phyloP scores from a whole-genome alignment of 148 eudicot species.

The Fallopia convolvulus region DNA sequence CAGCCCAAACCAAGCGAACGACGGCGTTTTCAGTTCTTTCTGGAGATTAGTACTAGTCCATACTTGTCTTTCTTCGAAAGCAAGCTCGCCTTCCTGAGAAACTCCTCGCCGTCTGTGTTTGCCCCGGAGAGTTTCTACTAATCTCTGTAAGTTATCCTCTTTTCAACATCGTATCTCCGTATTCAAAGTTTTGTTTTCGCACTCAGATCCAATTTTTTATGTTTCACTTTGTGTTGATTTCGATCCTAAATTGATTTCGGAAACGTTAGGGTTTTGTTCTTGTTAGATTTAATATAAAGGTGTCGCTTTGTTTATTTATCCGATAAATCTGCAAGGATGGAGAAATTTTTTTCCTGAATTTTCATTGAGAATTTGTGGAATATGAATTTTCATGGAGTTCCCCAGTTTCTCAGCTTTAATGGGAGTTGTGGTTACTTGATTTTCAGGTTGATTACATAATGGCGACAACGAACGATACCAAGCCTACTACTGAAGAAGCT shows the following conservation, averaged over 20 bases:
- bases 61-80: slow-evolving; percentile 2
- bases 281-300: not conserved
- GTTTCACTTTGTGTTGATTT: not conserved
- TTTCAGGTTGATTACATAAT: slow-evolving; percentile 7
- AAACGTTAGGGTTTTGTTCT: not conserved
- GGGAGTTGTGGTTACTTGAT: not conserved
- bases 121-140: not conserved
- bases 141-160: not conserved
- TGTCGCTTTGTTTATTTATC: not conserved
- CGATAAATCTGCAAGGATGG: not conserved
- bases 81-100: slow-evolving; percentile 2
- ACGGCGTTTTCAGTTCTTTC: not conserved
- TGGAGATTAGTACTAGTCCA: not conserved
- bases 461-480: slow-evolving; percentile 41
- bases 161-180: not conserved
- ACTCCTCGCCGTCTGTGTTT: not conserved
- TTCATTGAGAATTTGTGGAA: not conserved
- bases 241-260: not conserved
- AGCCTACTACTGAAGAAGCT: slow-evolving; percentile 45
- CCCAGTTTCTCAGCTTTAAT: not conserved
- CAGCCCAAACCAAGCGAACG: not conserved
- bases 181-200: not conserved
- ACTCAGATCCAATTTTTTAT: not conserved
- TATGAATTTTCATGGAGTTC: not conserved
- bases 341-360: not conserved